Percentiles rank a stretch among this genome's conserved stretches.
Conservation (phyloP, 768 basidiomycete genomes). For the Trametes villosa region DNA sequence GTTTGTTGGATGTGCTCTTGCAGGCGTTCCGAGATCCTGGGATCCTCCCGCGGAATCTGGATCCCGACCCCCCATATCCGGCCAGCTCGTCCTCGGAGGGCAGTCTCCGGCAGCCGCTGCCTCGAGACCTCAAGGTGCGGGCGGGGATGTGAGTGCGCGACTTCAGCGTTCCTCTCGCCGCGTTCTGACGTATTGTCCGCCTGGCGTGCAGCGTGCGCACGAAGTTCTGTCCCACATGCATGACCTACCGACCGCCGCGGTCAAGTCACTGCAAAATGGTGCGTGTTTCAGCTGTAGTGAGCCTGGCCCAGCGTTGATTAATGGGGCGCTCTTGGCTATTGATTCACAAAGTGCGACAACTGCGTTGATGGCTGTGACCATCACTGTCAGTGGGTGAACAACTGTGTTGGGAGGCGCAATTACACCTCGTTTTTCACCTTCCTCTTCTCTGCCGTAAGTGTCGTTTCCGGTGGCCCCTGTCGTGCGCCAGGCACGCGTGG, state of each 20-base stretch:
- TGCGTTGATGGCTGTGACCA: conserved; percentile 97
- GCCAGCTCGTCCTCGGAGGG: conserved; percentile 66
- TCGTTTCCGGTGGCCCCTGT: conserved; percentile 4
- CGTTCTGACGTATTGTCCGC: conserved; percentile 3
- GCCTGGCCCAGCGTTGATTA: not conserved
- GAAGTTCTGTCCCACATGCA: conserved; percentile 94
- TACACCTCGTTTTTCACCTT: conserved; percentile 93
- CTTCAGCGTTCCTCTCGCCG: not conserved
- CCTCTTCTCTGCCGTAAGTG: conserved; percentile 73
- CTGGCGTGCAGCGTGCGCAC: conserved; percentile 70
- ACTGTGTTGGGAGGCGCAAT: conserved; percentile 93
- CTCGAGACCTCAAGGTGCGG: conserved; percentile 81
- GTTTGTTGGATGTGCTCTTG: conserved; percentile 14
- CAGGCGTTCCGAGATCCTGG: conserved; percentile 86
- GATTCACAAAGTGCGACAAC: conserved; percentile 78
- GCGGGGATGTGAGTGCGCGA: conserved; percentile 64
- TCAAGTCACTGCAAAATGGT: conserved; percentile 97
- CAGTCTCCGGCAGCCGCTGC: conserved; percentile 64
- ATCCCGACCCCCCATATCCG: conserved; percentile 82
- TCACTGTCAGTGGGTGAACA: conserved; percentile 92
- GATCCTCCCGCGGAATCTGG: conserved; percentile 85
- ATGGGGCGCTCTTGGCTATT: not conserved
- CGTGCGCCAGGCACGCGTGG: conserved; percentile 8
- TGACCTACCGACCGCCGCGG: conserved; percentile 89
- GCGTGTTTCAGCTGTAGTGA: conserved; percentile 27